Conservation (phyloP, 1,139 yeast genomes). For the Yamadazyma sp. region DNA sequence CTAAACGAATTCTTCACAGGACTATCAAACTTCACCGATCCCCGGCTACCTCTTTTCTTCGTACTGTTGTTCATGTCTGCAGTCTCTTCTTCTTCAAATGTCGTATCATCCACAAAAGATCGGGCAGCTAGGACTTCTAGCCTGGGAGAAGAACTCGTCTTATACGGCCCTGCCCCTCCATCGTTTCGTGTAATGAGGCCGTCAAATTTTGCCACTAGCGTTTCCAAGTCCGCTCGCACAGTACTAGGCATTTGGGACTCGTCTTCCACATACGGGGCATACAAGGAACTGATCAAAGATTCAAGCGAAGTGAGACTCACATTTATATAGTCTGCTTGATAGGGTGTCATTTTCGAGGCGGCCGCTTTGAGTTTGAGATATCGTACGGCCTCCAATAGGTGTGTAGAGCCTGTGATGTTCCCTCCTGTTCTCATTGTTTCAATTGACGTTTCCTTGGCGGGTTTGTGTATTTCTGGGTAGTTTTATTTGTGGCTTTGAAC, state of each 20-base stretch:
- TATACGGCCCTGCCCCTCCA: too few relatives aligned
- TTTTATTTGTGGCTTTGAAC: too few relatives aligned
- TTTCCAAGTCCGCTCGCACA: not conserved
- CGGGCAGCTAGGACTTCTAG: too few relatives aligned
- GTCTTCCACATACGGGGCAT: not conserved
- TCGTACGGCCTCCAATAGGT: not conserved
- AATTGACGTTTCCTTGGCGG: too few relatives aligned
- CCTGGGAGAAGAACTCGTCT: not conserved
- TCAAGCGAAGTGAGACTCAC: conserved; percentile 10
- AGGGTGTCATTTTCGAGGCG: conserved; percentile 5
- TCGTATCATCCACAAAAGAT: conserved; percentile 1
- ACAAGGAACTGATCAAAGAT: conserved; percentile 6
- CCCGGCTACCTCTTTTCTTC: not conserved
- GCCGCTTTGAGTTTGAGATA: not conserved
- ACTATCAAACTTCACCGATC: conserved; percentile 2
- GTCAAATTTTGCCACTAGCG: conserved; percentile 3
- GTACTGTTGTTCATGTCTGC: not conserved
- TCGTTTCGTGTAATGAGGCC: not conserved
- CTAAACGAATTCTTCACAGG: conserved; percentile 8
- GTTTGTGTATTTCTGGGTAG: too few relatives aligned
- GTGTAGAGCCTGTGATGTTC: not conserved
- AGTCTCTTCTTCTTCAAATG: conserved; percentile 1
- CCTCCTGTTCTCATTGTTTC: too few relatives aligned
- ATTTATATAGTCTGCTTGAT: conserved; percentile 14
- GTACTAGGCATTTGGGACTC: not conserved